Evolutionary conservation across 1,284 basidiomycete genomes (phyloP).

Genomic region (Boletus mariae): DNA sequence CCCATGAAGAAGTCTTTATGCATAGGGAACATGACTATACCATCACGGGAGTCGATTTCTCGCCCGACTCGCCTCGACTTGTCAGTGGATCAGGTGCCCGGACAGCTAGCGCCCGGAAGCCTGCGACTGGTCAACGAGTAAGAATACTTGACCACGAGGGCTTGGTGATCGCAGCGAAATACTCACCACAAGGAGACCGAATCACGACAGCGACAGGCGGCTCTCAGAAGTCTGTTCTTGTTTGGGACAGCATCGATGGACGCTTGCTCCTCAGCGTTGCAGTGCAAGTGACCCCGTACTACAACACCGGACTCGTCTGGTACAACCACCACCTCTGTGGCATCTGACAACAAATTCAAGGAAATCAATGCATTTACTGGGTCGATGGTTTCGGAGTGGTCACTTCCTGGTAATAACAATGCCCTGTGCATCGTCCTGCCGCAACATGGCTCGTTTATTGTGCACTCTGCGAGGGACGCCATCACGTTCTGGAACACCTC

Average conservation of each 20-base stretch:
- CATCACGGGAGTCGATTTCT: conserved; percentile 10
- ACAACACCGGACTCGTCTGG: conserved; percentile 11
- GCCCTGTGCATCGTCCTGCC: conserved; percentile 10
- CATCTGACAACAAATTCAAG: not conserved
- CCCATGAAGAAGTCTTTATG: not conserved
- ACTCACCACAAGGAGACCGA: conserved; percentile 1
- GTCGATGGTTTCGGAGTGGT: not conserved
- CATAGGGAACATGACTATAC: not conserved
- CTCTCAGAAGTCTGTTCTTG: no score
- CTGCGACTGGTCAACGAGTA: not conserved
- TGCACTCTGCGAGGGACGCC: not conserved
- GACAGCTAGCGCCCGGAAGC: conserved; percentile 3
- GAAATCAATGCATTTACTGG: not conserved
- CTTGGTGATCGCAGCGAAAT: conserved; percentile 5
- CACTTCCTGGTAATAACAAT: not conserved
- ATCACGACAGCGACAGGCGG: no score
- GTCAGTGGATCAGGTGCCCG: not conserved
- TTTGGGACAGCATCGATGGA: not conserved
- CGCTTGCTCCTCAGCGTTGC: not conserved
- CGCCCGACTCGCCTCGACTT: conserved; percentile 11
- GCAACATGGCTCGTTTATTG: not conserved
- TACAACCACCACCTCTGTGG: not conserved
- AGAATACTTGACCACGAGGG: not conserved
- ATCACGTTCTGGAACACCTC: not conserved
- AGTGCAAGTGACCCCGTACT: not conserved